These are phyloP conservation scores for Apocynum venetum DNA, from an alignment of 257 asterid species.

Conservation along the genomic window DNA sequence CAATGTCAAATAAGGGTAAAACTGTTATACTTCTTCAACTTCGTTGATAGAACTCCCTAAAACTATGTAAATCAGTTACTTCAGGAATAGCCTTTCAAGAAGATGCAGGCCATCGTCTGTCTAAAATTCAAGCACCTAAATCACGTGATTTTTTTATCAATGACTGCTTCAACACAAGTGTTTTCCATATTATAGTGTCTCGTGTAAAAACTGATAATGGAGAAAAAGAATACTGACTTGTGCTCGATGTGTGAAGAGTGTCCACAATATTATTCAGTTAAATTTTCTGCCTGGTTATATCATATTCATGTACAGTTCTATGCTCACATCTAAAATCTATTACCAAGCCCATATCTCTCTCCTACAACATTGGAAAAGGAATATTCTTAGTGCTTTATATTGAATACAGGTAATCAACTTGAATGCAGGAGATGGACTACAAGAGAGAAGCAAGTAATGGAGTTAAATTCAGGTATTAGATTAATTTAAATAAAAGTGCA, in stretches of 20 bases:
- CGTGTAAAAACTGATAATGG: background rate
- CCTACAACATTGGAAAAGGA: constrained; percentile 35
- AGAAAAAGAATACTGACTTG: background rate
- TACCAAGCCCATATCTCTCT: background rate
- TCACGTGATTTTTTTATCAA: background rate
- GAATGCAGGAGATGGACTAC: constrained; percentile 99
- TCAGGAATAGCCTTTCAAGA: background rate
- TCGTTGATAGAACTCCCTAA: background rate
- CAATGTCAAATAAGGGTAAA: background rate
- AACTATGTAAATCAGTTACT: background rate
- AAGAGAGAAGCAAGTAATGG: constrained; percentile 82
- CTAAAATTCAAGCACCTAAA: background rate
- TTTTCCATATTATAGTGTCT: background rate
- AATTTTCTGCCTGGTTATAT: background rate
- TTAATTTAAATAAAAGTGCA: background rate
- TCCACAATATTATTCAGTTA: background rate
- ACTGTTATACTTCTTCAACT: background rate
- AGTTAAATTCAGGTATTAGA: constrained; percentile 67
- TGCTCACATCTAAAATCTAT: background rate
- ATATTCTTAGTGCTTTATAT: constrained; percentile 88
- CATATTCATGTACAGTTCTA: background rate
- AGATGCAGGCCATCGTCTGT: background rate
- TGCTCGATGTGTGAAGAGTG: background rate
- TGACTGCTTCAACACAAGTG: background rate
- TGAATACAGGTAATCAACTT: constrained; percentile 98